Conservation (phyloP, 441 rosid species). For the Syzygium syzygioides region DNA sequence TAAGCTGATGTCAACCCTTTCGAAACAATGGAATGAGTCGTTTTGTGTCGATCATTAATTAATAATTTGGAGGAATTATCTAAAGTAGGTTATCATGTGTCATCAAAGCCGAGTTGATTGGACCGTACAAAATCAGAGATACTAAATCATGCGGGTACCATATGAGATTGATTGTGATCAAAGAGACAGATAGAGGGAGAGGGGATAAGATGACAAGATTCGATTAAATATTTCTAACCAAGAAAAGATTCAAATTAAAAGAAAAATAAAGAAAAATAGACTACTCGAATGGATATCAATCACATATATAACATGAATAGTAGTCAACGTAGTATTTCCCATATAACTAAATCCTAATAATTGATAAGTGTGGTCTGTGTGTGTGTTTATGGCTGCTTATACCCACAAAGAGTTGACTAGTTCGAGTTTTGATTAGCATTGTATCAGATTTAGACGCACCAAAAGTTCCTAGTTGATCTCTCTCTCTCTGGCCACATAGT, state of each 20-base stretch:
- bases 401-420: not conserved
- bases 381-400: not conserved
- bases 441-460: not conserved
- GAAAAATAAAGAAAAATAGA: not conserved
- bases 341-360: not conserved
- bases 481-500: not conserved
- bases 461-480: not conserved
- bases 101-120: not conserved
- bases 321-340: not conserved
- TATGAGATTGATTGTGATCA: not conserved
- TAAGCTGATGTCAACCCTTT: not conserved
- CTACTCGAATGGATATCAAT: not conserved
- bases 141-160: too few relatives aligned
- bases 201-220: not conserved
- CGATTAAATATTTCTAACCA: not conserved
- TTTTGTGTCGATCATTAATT: not conserved
- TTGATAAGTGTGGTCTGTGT: not conserved
- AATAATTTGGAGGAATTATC: not conserved
- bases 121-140: not conserved
- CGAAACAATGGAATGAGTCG: not conserved
- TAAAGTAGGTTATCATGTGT: not conserved
- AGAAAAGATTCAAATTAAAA: not conserved
- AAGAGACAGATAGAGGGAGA: not conserved
- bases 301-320: not conserved
- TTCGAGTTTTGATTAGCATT: not conserved